Base-by-base conservation (phyloP, 2,329 filamentous ascomycete genomes). In the Mycocentrospora acerina region DNA sequence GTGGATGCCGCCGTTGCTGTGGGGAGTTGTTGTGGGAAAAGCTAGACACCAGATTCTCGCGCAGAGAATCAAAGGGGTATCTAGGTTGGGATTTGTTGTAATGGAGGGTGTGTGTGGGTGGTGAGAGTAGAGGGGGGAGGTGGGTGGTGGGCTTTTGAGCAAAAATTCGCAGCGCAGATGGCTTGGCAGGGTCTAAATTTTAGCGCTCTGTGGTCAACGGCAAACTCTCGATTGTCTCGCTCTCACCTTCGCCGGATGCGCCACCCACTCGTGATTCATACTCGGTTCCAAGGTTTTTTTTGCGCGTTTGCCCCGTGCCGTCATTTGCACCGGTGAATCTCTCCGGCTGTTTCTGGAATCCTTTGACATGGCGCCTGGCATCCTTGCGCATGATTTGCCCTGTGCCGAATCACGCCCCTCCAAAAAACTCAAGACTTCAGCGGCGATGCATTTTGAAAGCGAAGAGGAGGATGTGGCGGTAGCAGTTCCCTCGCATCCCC, bases 401-500 rank as follows among this genome's bases (percentile, higher is more conserved):
- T 46, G 32, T 42, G 49, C 50, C 53, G 60, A 60, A 54, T 57
- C 60, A 53, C 59, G 52, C 37, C 65, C 64, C 37, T 49, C 50
- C 36, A 69, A 68, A 53, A 64, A 57, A 44, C 39, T 60, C 33
- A 69, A 59, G 51, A 43, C 54, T 17, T 55, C 58, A 13, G 40
- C 53, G 30, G 48, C 45, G 40, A 47, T 52, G 22, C 44, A 46
- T 28, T 35, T 48, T 26, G 40, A 47, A 13, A 30, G 37, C 28
- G 51, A 60, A 48, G 51, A 57, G 29, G 56, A 53, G 15, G 60
- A 66, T 51, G 59, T 62, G 66, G 73, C 74, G 60, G 69, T 75
- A 50, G 79, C 80, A 29, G 83, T 95, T 36, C 85, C 86, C 34
- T 74, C 77, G 26, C 91, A 97, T 72, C 89, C 89, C 25, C 73